phyloP scores from a whole-genome alignment of 768 basidiomycete genomes.

The Suillus weaverae region DNA sequence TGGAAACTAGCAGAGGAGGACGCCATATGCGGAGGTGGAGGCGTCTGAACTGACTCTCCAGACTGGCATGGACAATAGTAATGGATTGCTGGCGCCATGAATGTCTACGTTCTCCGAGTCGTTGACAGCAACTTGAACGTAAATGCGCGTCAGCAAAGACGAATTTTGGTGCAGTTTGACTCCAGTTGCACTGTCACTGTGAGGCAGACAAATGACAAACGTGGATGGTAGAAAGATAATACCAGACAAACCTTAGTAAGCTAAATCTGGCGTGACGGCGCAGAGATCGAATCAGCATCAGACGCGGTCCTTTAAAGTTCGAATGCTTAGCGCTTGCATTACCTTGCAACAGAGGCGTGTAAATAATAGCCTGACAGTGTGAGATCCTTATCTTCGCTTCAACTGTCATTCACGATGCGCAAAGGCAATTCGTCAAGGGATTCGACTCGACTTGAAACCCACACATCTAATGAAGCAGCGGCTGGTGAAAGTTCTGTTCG shows the following conservation, averaged over 20 bases:
- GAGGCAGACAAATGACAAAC: not conserved
- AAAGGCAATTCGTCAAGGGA: no score
- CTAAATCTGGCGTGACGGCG: no score
- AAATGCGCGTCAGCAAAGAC: not conserved
- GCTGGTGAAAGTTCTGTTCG: no score
- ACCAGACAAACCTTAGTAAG: not conserved
- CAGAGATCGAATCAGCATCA: no score
- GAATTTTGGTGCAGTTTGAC: not conserved
- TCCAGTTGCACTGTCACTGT: not conserved
- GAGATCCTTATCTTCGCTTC: no score
- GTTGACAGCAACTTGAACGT: not conserved
- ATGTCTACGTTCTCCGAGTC: not conserved
- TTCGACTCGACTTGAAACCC: no score
- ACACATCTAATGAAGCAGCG: no score
- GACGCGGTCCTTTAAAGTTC: no score
- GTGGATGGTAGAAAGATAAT: not conserved
- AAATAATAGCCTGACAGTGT: no score
- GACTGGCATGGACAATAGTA: slow-evolving; percentile 81
- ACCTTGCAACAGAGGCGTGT: no score
- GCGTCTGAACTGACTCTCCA: slow-evolving; percentile 37
- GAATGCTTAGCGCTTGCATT: no score
- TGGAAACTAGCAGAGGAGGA: slow-evolving; percentile 85
- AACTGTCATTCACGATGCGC: no score
- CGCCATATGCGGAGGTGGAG: slow-evolving; percentile 72
- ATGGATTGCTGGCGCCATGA: slow-evolving; percentile 45